These are phyloP conservation scores for Monilinia laxa DNA, from an alignment of 2,329 filamentous ascomycete species.

Conservation along the genomic window DNA sequence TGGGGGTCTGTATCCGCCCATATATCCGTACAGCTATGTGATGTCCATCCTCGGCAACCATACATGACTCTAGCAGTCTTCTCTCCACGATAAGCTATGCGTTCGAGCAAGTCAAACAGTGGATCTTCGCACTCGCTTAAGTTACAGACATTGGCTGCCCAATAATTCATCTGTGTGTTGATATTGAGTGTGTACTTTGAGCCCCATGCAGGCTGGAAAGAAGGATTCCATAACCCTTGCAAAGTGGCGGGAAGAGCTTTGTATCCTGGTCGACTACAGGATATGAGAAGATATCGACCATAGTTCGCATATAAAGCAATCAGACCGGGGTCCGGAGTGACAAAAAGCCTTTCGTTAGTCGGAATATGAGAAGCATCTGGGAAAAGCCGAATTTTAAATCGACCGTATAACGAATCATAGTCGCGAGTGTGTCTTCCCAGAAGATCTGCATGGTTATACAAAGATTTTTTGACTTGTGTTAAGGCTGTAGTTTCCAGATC, in stretches of 20 bases:
- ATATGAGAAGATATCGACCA: constrained; percentile 44
- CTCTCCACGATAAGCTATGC: constrained; percentile 41
- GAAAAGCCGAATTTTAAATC: constrained; percentile 36
- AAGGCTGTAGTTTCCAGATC: constrained; percentile 30
- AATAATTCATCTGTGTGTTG: constrained; percentile 56
- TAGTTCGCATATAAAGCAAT: constrained; percentile 43
- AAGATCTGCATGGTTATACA: constrained; percentile 28
- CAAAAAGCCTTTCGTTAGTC: constrained; percentile 39
- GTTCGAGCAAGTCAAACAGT: constrained; percentile 44
- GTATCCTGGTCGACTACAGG: constrained; percentile 37
- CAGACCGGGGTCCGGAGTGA: constrained; percentile 29
- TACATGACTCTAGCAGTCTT: constrained; percentile 40
- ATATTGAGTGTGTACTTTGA: constrained; percentile 53
- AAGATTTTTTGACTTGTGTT: background rate
- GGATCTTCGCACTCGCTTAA: constrained; percentile 44
- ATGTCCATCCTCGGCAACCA: constrained; percentile 37
- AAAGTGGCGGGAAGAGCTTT: constrained; percentile 45
- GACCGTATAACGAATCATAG: constrained; percentile 40
- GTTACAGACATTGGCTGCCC: constrained; percentile 42
- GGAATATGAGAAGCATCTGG: constrained; percentile 33
- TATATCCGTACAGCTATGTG: constrained; percentile 41
- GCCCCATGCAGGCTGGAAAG: constrained; percentile 48
- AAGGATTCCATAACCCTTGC: constrained; percentile 48
- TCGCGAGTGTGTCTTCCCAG: constrained; percentile 40
- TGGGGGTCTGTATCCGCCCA: constrained; percentile 41